A percentile compares a stretch with the other conserved stretches of the same genome.
phyloP scores from a whole-genome alignment of 805 yeast genomes.

The Kuraishia piskuri region DNA sequence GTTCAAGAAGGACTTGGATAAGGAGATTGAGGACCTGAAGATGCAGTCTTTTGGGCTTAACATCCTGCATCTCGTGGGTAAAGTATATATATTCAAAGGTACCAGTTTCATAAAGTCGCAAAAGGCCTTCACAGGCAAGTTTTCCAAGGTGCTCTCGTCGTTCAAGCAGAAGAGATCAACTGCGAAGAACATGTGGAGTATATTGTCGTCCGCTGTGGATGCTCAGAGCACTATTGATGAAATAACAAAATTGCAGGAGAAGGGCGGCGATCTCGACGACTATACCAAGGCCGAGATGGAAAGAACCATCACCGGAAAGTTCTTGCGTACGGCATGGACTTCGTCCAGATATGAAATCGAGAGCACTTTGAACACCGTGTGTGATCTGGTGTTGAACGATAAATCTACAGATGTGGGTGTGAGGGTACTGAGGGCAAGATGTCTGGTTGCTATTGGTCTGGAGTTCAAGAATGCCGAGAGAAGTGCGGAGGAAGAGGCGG shows the following conservation, averaged over 20 bases:
- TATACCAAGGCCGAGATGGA: constrained; percentile 54
- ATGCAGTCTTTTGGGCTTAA: constrained; percentile 84
- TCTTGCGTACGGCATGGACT: constrained; percentile 78
- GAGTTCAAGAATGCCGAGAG: constrained; percentile 53
- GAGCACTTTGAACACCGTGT: constrained; percentile 61
- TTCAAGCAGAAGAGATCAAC: constrained; percentile 69
- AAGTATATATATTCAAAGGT: constrained; percentile 57
- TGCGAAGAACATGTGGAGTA: constrained; percentile 61
- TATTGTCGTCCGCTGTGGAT: constrained; percentile 66
- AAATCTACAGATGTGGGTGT: constrained; percentile 35
- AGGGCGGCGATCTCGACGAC: constrained; percentile 30
- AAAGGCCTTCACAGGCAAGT: constrained; percentile 57
- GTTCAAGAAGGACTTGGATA: constrained; percentile 55
- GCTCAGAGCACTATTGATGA: constrained; percentile 77
- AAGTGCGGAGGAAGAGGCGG: constrained; percentile 63
- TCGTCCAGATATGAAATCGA: constrained; percentile 75
- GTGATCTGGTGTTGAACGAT: constrained; percentile 58
- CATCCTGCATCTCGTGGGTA: constrained; percentile 68
- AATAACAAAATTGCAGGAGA: constrained; percentile 55
- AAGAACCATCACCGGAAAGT: constrained; percentile 68
- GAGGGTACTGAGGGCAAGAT: constrained; percentile 53
- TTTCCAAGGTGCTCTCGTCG: constrained; percentile 47
- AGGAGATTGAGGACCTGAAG: constrained; percentile 78
- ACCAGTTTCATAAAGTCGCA: constrained; percentile 59
- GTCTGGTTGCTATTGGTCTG: constrained; percentile 50